Conservation (phyloP, 2,329 filamentous ascomycete species). For the Alternaria incomplexa region DNA sequence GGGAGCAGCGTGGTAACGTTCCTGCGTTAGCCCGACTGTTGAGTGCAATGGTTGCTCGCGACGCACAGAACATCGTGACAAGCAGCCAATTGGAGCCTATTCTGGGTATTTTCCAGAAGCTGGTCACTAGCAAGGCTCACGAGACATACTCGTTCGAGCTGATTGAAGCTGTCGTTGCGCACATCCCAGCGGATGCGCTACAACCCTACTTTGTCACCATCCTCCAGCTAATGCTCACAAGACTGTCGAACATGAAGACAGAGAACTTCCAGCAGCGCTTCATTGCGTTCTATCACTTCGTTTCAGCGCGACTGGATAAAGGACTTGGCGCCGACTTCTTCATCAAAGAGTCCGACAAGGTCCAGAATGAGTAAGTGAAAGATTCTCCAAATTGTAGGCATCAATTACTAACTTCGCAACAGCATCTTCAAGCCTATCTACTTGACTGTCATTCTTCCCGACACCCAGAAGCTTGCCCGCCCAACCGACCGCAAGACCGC, state of each 20-base stretch:
- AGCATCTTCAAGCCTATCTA: constrained; percentile 86
- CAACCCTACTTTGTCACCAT: constrained; percentile 81
- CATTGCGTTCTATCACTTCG: constrained; percentile 91
- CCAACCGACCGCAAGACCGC: constrained; percentile 92
- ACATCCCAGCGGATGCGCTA: constrained; percentile 75
- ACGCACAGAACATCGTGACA: constrained; percentile 72
- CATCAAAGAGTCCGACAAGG: constrained; percentile 78
- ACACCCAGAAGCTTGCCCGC: constrained; percentile 85
- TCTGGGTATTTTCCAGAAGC: constrained; percentile 93
- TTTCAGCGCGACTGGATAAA: constrained; percentile 77
- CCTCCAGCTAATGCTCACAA: constrained; percentile 79
- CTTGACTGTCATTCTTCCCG: constrained; percentile 81
- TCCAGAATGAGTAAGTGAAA: constrained; percentile 69
- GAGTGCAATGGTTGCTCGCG: constrained; percentile 81
- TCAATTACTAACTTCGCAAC: constrained; percentile 21
- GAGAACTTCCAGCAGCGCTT: constrained; percentile 88
- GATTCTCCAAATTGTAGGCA: not conserved
- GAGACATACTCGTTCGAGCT: constrained; percentile 90
- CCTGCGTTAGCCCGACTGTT: constrained; percentile 88
- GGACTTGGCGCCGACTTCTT: constrained; percentile 94
- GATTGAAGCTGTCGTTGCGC: constrained; percentile 77
- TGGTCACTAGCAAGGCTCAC: constrained; percentile 80
- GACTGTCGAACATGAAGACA: constrained; percentile 73
- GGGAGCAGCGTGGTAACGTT: constrained; percentile 92
- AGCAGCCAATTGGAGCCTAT: constrained; percentile 86